These are phyloP conservation scores for Davidsoniella neocaledoniae DNA, from an alignment of 2,329 filamentous ascomycete genomes.

Conservation along the genomic window DNA sequence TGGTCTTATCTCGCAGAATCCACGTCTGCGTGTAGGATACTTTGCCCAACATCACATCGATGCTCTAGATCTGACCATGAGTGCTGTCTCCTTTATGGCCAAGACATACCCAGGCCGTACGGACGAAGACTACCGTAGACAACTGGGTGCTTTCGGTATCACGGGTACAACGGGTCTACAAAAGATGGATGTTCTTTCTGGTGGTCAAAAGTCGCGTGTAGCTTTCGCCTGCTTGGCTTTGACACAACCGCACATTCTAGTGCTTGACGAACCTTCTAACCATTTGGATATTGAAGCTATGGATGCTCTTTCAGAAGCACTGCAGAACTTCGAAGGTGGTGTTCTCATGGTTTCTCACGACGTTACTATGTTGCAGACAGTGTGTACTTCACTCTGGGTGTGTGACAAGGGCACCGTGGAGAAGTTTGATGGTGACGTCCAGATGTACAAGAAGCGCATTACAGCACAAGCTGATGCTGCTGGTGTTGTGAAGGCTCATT, in stretches of 20 bases:
- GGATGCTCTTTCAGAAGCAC: slow-evolving; percentile 77
- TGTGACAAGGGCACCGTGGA: slow-evolving; percentile 88
- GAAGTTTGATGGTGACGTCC: slow-evolving; percentile 89
- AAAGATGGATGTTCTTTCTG: slow-evolving; percentile 85
- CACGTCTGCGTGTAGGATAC: slow-evolving; percentile 80
- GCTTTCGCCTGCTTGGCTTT: slow-evolving; percentile 93
- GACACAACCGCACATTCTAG: slow-evolving; percentile 88
- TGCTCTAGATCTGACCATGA: slow-evolving; percentile 74
- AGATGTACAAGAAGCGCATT: slow-evolving; percentile 96
- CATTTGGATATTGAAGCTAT: slow-evolving; percentile 98
- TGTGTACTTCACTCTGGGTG: slow-evolving; percentile 90
- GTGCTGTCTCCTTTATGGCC: slow-evolving; percentile 91
- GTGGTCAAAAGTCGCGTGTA: slow-evolving; percentile 95
- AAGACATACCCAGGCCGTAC: slow-evolving; percentile 77
- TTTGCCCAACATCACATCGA: slow-evolving; percentile 99
- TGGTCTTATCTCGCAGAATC: slow-evolving; percentile 75
- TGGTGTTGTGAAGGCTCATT: slow-evolving; percentile 62
- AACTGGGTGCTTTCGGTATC: slow-evolving; percentile 76
- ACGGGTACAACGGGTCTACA: slow-evolving; percentile 94
- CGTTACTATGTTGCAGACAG: slow-evolving; percentile 93
- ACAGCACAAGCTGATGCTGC: slow-evolving; percentile 72
- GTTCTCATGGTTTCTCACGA: slow-evolving; percentile 99
- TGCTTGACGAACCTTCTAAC: slow-evolving; percentile 96
- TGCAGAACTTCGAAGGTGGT: slow-evolving; percentile 78
- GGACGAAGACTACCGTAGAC: slow-evolving; percentile 91